Conservation (phyloP, 1,284 basidiomycete genomes). For the Fomitopsis betulina region DNA sequence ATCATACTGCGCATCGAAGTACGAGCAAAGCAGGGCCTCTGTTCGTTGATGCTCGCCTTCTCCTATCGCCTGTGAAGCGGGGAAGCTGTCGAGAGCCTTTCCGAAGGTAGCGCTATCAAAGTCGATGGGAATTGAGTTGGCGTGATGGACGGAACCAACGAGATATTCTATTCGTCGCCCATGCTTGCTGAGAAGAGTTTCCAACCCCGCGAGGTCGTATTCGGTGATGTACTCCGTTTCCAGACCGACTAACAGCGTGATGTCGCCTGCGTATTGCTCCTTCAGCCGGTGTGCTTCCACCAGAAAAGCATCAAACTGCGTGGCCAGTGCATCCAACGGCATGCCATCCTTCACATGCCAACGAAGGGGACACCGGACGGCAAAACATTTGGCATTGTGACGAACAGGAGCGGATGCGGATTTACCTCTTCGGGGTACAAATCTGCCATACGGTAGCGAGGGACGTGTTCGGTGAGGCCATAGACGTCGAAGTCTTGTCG, state of each 20-base stretch:
- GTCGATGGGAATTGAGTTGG: constrained; percentile 86
- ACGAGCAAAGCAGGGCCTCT: constrained; percentile 56
- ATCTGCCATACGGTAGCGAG: constrained; percentile 77
- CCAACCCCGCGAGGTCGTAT: constrained; percentile 60
- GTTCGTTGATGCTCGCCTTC: constrained; percentile 18
- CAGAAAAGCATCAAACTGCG: constrained; percentile 68
- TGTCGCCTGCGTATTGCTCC: constrained; percentile 47
- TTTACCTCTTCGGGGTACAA: constrained; percentile 94
- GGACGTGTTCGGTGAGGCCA: constrained; percentile 93
- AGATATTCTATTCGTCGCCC: constrained; percentile 75
- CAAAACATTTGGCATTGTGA: background rate
- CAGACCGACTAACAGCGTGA: constrained; percentile 83
- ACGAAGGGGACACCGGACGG: background rate
- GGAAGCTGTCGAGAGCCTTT: constrained; percentile 47
- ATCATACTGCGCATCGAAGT: constrained; percentile 81
- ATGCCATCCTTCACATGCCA: constrained; percentile 39
- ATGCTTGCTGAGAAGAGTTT: constrained; percentile 40
- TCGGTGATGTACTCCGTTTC: constrained; percentile 90
- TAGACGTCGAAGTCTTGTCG: constrained; percentile 76
- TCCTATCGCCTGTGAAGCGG: constrained; percentile 1
- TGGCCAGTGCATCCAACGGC: constrained; percentile 40
- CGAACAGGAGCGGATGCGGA: constrained; percentile 7
- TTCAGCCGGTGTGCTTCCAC: constrained; percentile 77
- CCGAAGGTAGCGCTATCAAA: constrained; percentile 79
- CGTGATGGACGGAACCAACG: constrained; percentile 94